Evolutionary conservation across 2,329 filamentous ascomycete species (phyloP).

Genomic region (Thielaviopsis musarum): DNA sequence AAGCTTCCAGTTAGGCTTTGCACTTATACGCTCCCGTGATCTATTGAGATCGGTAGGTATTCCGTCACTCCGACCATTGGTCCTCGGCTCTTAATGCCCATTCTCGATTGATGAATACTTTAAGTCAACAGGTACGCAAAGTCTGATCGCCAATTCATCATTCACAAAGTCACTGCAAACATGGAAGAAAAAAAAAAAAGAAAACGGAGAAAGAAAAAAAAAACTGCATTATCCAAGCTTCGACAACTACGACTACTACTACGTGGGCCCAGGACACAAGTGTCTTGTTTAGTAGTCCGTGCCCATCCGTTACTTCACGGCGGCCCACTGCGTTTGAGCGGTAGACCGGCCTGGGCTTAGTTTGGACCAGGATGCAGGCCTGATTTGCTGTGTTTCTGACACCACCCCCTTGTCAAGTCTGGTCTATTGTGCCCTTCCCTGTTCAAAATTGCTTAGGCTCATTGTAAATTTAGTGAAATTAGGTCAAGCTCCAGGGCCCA

Average conservation of each 20-base stretch:
- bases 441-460: not conserved
- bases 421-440: not conserved
- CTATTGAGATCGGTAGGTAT: not conserved
- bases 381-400: conserved; percentile 4
- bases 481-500: not conserved
- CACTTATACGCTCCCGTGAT: not conserved
- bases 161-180: not conserved
- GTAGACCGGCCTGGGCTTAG: conserved; percentile 1
- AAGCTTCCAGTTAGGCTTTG: not conserved
- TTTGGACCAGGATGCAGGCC: conserved; percentile 1
- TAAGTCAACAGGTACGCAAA: not conserved
- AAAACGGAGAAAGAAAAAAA: not conserved
- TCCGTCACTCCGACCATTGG: not conserved
- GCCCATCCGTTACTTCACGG: conserved; percentile 1
- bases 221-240: no score
- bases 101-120: not conserved
- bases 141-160: not conserved
- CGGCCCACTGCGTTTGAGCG: not conserved
- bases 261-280: not conserved
- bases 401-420: conserved; percentile 1
- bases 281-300: not conserved
- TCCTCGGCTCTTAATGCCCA: not conserved
- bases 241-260: not conserved
- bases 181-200: not conserved
- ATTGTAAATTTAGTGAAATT: not conserved